These are phyloP conservation scores for Triadica sebifera DNA, from an alignment of 345 rosid species.

Conservation along the genomic window DNA sequence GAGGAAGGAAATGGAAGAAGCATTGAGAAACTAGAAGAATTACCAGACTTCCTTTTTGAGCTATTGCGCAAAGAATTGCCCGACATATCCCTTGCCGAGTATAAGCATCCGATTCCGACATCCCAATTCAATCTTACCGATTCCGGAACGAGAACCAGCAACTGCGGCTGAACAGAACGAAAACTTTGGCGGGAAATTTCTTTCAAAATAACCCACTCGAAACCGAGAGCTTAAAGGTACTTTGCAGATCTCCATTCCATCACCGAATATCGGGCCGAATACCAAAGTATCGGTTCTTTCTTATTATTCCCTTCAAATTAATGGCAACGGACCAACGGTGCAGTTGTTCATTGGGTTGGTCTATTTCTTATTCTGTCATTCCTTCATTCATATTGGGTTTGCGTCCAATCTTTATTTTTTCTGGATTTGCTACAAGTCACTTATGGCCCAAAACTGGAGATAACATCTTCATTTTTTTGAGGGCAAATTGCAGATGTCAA, in stretches of 20 bases:
- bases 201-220: neutral
- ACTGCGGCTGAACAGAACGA: neutral
- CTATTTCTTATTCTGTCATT: too few species aligned
- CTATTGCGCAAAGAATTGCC: conserved; percentile 51
- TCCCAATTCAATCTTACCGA: conserved; percentile 23
- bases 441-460: too few species aligned
- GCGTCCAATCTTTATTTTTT: too few species aligned
- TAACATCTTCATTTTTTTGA: too few species aligned
- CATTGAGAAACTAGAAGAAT: neutral
- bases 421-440: too few species aligned
- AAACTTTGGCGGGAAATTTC: neutral
- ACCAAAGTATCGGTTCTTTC: too few species aligned
- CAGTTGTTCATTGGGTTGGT: too few species aligned
- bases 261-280: neutral
- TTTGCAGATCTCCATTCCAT: conserved; percentile 37
- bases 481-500: too few species aligned
- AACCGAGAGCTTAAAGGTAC: conserved; percentile 14
- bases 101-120: conserved; percentile 55
- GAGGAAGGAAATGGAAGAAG: neutral
- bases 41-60: conserved; percentile 68
- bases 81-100: conserved; percentile 79
- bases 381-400: too few species aligned
- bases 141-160: conserved; percentile 2
- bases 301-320: too few species aligned
- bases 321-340: too few species aligned